Base-by-base conservation (phyloP, 352 stramenopile species). In the Pythium coloratum region DNA sequence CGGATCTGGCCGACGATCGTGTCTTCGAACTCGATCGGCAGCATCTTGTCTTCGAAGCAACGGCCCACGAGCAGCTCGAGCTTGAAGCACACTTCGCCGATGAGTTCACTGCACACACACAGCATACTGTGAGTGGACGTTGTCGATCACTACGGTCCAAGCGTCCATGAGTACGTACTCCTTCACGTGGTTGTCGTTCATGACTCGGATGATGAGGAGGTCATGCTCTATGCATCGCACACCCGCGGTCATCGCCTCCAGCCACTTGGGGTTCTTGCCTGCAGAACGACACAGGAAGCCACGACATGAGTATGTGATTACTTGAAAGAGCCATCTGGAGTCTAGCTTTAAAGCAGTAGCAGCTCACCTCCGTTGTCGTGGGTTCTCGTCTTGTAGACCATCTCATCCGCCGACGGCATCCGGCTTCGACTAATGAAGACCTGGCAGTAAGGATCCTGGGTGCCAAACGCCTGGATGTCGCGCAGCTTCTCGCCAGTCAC, bases 161-260 rank as follows among this genome's bases (percentile, higher is more conserved):
- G 20, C 20, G 20, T 24, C 20, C 20, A 24, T 50, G 44, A 4
- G 4, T 5, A 81, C 80, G 61, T 67, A 92, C 84, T 92, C 76
- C 64, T 84, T 87, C 28, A 92, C 55, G 47, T 84, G 81, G 70
- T 92, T 92, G 75, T 90, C 79, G 66, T 92, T 90, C 79, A 91
- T 90, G 26, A 92, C 81, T 13, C 84, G 84, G 67, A 92, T 77
- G 58, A 85, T 78, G n/a, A 92, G 69, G 64, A 82, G 91, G 49
- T 91, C 81, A 66, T 92, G 84, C 64, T 92, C 82, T 62, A 92
- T 92, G 73, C 84, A 92, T 13, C 82, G 78, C n/a, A 91, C 69
- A 16, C 69, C 73, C 26, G 77, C 73, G 0, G 79, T 81, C 20
- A 92, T 65, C 18, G 78, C 82, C 62, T 92, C 84, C 54, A 91